A percentile compares a stretch with the other conserved stretches of the same genome.
Conservation (phyloP, 2,329 filamentous ascomycete species). For the Calcarisporium arbuscula region DNA sequence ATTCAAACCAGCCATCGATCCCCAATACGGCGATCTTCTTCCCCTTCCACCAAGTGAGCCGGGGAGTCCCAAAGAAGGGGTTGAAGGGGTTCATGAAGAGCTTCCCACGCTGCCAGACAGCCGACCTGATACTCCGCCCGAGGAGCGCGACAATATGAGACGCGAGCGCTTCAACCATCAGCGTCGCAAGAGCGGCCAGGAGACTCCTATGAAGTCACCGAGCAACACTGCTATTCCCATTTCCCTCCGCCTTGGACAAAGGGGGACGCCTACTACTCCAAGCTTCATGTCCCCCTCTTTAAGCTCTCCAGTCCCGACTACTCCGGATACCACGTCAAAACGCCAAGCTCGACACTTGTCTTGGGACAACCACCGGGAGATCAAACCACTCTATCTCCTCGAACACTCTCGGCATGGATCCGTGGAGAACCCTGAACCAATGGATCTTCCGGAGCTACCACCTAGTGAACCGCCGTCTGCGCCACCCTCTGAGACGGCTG, state of each 20-base stretch:
- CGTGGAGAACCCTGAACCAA: no score
- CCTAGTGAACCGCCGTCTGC: conserved; percentile 31
- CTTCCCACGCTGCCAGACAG: conserved; percentile 54
- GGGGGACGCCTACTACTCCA: conserved; percentile 38
- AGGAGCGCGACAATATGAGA: conserved; percentile 35
- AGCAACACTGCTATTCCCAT: conserved; percentile 54
- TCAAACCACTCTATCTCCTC: conserved; percentile 76
- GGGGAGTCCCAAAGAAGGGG: conserved; percentile 35
- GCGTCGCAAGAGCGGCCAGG: conserved; percentile 43
- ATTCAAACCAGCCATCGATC: conserved; percentile 61
- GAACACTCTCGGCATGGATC: conserved; percentile 49
- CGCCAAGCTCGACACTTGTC: conserved; percentile 46
- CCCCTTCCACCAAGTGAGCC: conserved; percentile 57
- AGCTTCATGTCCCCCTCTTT: conserved; percentile 28
- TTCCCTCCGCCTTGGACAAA: conserved; percentile 45
- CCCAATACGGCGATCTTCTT: conserved; percentile 58
- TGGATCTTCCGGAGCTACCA: conserved; percentile 45
- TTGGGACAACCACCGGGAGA: conserved; percentile 61
- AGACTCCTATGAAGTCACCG: conserved; percentile 27
- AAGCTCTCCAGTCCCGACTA: conserved; percentile 21
- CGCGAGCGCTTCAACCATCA: conserved; percentile 35
- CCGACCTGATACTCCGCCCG: conserved; percentile 49
- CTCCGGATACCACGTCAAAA: conserved; percentile 29
- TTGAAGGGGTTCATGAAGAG: conserved; percentile 27
- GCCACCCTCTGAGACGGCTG: conserved; percentile 12